Conservation (phyloP, 2,329 filamentous ascomycete species). For the Penicillium glabrum region DNA sequence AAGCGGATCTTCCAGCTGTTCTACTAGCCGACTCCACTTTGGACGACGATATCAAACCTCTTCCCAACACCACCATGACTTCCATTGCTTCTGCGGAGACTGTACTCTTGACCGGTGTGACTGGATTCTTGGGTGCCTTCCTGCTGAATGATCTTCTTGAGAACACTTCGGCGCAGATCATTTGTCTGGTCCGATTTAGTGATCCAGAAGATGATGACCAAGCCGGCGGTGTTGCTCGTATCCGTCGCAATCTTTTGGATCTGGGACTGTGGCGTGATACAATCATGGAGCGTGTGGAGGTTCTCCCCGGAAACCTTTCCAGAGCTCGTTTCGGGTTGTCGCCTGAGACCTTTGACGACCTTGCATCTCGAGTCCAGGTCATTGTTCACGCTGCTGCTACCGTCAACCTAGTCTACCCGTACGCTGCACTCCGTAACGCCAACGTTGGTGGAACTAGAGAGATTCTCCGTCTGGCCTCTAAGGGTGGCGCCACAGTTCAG, state of each 20-base stretch:
- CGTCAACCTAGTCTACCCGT: slow-evolving; percentile 79
- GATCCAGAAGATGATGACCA: slow-evolving; percentile 65
- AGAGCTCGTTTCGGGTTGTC: slow-evolving; percentile 68
- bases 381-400: slow-evolving; percentile 76
- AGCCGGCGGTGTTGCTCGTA: slow-evolving; percentile 67
- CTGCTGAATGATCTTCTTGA: slow-evolving; percentile 68
- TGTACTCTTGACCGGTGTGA: slow-evolving; percentile 71
- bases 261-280: slow-evolving; percentile 74
- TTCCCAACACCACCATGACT: slow-evolving; percentile 52
- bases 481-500: slow-evolving; percentile 69
- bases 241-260: slow-evolving; percentile 75
- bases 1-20: slow-evolving; percentile 71
- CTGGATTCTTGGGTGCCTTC: slow-evolving; percentile 75
- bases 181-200: slow-evolving; percentile 72
- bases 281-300: slow-evolving; percentile 74
- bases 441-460: slow-evolving; percentile 80
- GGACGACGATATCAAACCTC: slow-evolving; percentile 66
- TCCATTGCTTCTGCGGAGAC: slow-evolving; percentile 66
- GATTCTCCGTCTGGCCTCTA: slow-evolving; percentile 68
- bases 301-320: slow-evolving; percentile 71
- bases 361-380: slow-evolving; percentile 67
- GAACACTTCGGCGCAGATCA: slow-evolving; percentile 65
- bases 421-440: slow-evolving; percentile 70
- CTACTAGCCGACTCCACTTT: slow-evolving; percentile 66
- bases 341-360: slow-evolving; percentile 62